Evolutionary conservation across 306 rosid genomes (phyloP), one percentile per base, ranked within the genome.

Genomic region (Lathyrus oleraceus): DNA sequence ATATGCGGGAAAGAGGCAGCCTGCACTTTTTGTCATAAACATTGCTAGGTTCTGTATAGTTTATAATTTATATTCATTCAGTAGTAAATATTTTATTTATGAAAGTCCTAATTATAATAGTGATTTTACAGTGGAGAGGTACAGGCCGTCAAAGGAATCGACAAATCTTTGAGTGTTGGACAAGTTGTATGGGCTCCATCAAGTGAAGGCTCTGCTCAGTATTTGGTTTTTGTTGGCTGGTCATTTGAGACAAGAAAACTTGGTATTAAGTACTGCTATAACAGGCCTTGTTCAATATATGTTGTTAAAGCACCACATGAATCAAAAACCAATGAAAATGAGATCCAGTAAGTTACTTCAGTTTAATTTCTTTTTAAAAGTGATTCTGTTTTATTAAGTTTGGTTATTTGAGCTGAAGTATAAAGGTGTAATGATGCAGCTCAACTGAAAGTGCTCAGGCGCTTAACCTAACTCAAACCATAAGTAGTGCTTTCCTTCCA

Each of bases 141-240:
- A 40, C 82, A 45, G 53, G 81, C 87, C 11, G 92, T 90, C 62
- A 87, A 83, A 69, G 96, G 93, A 78, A 80, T 85, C 36, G 89
- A 84, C 73, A 82, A 77, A 60, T 81, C 85, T 81, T 77, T 94
- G 84, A 94, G 96, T 69, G 85, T 81, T 65, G 98, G 98, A 43
- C 98, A 94, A 84, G 97, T 94, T 78, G 83, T 90, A 27, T 94
- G 98, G 98, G 89, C 89, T 65, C 98, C 97, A 70, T 68, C 85
- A 54, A 21, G 59, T 65, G 79, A 74, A 74, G 87, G 83, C 74
- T 76, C 73, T 36, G 45, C 70, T 23, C 86, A 85, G 49, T 78
- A 86, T 78, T 83, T 94, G 87, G 87, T 94, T 69, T 90, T 94
- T 73, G 98, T 88, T 69, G 98, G 97, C 77, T 94, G 98, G 98